Base-by-base conservation (phyloP, 148 eudicot species). In the Selenicereus undatus region DNA sequence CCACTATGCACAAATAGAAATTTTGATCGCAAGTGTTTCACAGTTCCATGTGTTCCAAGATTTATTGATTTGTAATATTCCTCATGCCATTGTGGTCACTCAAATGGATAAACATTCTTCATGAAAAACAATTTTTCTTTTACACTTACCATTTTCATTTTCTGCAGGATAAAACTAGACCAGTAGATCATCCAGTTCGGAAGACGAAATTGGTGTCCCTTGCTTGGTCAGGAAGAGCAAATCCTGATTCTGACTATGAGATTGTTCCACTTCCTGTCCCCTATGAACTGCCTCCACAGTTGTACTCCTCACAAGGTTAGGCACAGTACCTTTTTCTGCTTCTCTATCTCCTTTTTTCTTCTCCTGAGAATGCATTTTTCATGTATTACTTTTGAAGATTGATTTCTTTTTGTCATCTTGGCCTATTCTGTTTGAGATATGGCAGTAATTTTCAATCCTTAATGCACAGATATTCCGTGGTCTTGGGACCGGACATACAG, bases 401-500 rank as follows among this genome's bases (percentile, higher is more conserved):
- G 18, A 71, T 22, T 16, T 9, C 58, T 24, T 56, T 58, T 18
- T 29, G 50, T 22, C 21, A 30, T 8, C 51, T 13, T 20, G 13
- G 71, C 21, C 12, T 18, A 13, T 1, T 69, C 58, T 39, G 43
- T 4, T 43, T 50, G 3, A n/a, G 65, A n/a, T 70, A 48, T 78
- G 75, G 66, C 0, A 56, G 48, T 75, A n/a, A 78, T 21, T 16
- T 81, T 54, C 58, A 43, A 56, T 43, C 36, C 73, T 48, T 35
- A 29, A 76, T 83, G 52, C 92, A 96, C 93, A 96, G 99, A 96
- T 83, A 85, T 91, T 50, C 99, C 99, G 0, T 96, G 98, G 99
- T 93, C 98, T 5, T 96, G 99, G 99, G 99, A 96, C 69, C 86
- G 97, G 20, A 78, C 79, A 72, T 95, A 93, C 83, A 83, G 84